Percentiles rank a stretch among this genome's conserved stretches.
phyloP scores from a whole-genome alignment of 2,329 filamentous ascomycete genomes.

The Bipolaris oryzae region DNA sequence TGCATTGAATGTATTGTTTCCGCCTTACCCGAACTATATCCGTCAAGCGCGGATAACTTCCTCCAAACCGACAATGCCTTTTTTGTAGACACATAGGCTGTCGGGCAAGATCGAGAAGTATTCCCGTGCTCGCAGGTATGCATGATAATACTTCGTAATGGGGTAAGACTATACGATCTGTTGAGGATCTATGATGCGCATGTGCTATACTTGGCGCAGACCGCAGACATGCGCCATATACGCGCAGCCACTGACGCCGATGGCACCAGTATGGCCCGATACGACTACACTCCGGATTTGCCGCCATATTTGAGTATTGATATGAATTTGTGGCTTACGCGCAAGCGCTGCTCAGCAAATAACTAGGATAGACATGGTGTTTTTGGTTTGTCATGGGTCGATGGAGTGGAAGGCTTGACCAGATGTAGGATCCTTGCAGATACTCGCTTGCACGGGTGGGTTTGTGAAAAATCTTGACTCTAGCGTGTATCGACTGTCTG shows the following conservation, averaged over 20 bases:
- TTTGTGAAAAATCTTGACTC: too few relatives aligned
- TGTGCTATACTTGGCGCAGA: conserved; percentile 3
- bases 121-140: conserved; percentile 4
- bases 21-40: background rate
- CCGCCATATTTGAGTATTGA: background rate
- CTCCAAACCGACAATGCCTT: background rate
- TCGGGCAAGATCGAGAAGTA: background rate
- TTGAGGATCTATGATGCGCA: conserved; percentile 2
- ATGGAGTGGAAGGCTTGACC: background rate
- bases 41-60: background rate
- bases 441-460: background rate
- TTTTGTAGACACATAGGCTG: background rate
- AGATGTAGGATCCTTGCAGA: background rate
- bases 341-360: background rate
- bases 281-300: background rate
- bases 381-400: background rate
- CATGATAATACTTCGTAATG: background rate
- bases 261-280: background rate
- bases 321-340: background rate
- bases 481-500: too few relatives aligned
- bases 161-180: background rate
- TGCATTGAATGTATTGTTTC: background rate
- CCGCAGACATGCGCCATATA: conserved; percentile 2
- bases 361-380: background rate
- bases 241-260: conserved; percentile 4